Evolutionary conservation across 2,329 filamentous ascomycete genomes (phyloP).

Genomic region (Zasmidium cellare): DNA sequence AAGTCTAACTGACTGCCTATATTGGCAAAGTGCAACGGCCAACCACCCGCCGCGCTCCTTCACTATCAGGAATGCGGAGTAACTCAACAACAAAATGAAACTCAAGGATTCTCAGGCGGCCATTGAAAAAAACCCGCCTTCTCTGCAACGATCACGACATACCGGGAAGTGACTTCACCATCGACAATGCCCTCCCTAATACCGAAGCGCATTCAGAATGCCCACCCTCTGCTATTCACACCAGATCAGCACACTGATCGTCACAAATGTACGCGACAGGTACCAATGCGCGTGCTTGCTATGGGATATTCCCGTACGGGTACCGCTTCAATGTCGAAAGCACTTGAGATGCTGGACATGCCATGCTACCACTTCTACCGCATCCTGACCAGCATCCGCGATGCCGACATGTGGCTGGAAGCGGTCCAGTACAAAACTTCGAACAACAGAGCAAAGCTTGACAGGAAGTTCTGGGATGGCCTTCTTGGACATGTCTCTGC

Average conservation of each 20-base stretch:
- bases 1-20: not conserved
- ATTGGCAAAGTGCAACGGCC: not conserved
- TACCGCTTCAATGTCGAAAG: conserved; percentile 2
- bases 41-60: not conserved
- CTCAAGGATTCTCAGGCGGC: too few species aligned
- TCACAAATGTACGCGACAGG: conserved; percentile 53
- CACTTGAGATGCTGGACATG: conserved; percentile 5
- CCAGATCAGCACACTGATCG: conserved; percentile 62
- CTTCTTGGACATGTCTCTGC: conserved; percentile 1
- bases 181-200: not conserved
- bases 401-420: conserved; percentile 6
- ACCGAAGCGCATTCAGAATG: not conserved
- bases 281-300: conserved; percentile 17
- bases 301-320: conserved; percentile 5
- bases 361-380: conserved; percentile 4
- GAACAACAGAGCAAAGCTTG: not conserved
- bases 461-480: conserved; percentile 2
- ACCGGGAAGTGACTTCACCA: too few species aligned
- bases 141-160: too few species aligned
- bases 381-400: not conserved
- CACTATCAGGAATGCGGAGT: not conserved
- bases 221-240: not conserved
- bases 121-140: too few species aligned
- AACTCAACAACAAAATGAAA: not conserved
- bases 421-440: conserved; percentile 26